These are phyloP conservation scores for Corchorus olitorius DNA, from an alignment of 345 rosid species.

Conservation along the genomic window DNA sequence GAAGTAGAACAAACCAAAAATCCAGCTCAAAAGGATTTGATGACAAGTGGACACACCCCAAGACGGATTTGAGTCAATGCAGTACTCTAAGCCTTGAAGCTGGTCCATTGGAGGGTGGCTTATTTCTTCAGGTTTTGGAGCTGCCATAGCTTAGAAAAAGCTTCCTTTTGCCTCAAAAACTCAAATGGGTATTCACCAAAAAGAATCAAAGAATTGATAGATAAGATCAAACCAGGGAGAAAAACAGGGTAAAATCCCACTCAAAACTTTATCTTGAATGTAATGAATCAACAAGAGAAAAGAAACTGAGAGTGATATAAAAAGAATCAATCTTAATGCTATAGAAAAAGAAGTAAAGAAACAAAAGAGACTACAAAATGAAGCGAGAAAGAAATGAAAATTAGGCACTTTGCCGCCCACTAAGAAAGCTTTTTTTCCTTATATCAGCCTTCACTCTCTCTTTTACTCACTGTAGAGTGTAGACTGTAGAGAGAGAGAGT, in stretches of 20 bases:
- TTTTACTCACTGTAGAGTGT: not conserved
- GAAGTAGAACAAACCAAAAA: not conserved
- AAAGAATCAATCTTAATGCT: not conserved
- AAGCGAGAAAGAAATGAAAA: constrained; percentile 7
- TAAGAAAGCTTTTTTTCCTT: constrained; percentile 13
- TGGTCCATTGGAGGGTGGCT: constrained; percentile 93
- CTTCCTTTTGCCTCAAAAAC: constrained; percentile 7
- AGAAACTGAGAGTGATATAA: not conserved
- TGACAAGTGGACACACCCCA: constrained; percentile 61
- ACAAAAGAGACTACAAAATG: constrained; percentile 10
- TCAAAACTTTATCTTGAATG: constrained; percentile 17
- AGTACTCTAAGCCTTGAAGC: constrained; percentile 97
- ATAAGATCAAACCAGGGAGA: not conserved
- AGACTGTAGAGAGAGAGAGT: not conserved
- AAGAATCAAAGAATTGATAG: constrained; percentile 29
- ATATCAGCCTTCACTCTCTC: constrained; percentile 1
- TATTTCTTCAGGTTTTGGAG: constrained; percentile 90
- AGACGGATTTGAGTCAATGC: constrained; percentile 98
- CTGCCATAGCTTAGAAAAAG: constrained; percentile 52
- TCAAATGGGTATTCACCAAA: constrained; percentile 31
- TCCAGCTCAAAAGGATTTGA: not conserved
- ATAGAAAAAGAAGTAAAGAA: not conserved
- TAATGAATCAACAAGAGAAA: constrained; percentile 20
- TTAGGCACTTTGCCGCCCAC: constrained; percentile 39
- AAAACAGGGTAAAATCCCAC: not conserved